A percentile compares a stretch with the other conserved stretches of the same genome.
phyloP scores from a whole-genome alignment of 2,329 filamentous ascomycete genomes.

The Hypoxylon rubiginosum region DNA sequence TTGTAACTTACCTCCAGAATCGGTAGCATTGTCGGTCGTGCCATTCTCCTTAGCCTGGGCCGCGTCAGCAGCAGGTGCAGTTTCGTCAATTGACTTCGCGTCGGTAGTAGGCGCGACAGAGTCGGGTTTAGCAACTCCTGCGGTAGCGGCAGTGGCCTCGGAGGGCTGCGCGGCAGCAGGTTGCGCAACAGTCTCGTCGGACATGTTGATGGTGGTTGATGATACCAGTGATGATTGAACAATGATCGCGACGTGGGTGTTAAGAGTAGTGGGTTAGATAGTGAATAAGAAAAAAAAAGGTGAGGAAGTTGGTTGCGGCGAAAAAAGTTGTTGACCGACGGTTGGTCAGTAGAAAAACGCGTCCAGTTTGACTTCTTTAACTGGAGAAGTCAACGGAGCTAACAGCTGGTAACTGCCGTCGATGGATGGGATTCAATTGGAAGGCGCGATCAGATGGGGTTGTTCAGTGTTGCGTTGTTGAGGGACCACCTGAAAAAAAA shows the following conservation, averaged over 20 bases:
- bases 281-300: slow-evolving; percentile 24
- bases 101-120: slow-evolving; percentile 44
- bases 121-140: slow-evolving; percentile 36
- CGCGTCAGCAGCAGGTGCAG: slow-evolving; percentile 35
- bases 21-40: slow-evolving; percentile 32
- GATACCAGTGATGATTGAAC: not conserved
- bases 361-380: slow-evolving; percentile 47
- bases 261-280: slow-evolving; percentile 6
- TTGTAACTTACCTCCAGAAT: slow-evolving; percentile 42
- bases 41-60: slow-evolving; percentile 31
- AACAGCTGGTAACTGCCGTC: slow-evolving; percentile 42
- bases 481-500: slow-evolving; percentile 12
- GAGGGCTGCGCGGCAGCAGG: slow-evolving; percentile 47
- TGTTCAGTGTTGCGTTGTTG: slow-evolving; percentile 20
- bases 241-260: not conserved
- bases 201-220: slow-evolving; percentile 42
- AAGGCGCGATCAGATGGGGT: slow-evolving; percentile 32
- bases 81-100: slow-evolving; percentile 42
- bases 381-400: slow-evolving; percentile 44
- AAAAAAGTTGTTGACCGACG: slow-evolving; percentile 42
- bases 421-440: slow-evolving; percentile 40
- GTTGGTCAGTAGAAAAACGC: slow-evolving; percentile 47
- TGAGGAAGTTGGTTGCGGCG: slow-evolving; percentile 32
- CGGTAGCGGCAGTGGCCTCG: slow-evolving; percentile 37
- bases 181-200: slow-evolving; percentile 49